Evolutionary conservation across 2,329 filamentous ascomycete genomes (phyloP).

Genomic region (Ciborinia camelliae): DNA sequence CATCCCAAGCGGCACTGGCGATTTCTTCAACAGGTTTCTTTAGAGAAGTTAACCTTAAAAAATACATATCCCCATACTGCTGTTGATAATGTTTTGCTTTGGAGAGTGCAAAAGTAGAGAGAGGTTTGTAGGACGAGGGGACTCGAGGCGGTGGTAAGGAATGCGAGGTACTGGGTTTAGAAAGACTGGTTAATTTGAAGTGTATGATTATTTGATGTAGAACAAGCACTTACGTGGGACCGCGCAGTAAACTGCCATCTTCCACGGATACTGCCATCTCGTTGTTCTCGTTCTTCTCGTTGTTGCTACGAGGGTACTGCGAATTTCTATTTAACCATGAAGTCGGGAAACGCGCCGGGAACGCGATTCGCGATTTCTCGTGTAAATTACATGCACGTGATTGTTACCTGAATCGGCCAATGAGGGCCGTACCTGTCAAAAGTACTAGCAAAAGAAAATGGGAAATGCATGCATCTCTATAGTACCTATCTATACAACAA

Average conservation of each 20-base stretch:
- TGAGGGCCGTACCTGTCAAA: too few species aligned
- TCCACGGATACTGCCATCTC: slow-evolving; percentile 10
- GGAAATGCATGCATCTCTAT: too few species aligned
- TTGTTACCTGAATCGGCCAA: not conserved
- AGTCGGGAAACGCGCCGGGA: not conserved
- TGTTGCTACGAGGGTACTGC: not conserved
- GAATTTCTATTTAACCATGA: slow-evolving; percentile 3
- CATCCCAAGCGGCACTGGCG: slow-evolving; percentile 73
- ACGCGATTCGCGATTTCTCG: slow-evolving; percentile 18
- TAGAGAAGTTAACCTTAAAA: slow-evolving; percentile 80
- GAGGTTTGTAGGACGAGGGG: slow-evolving; percentile 65
- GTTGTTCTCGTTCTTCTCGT: not conserved
- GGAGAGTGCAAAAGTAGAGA: slow-evolving; percentile 71
- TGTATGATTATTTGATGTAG: not conserved
- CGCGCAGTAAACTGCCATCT: slow-evolving; percentile 15
- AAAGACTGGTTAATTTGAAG: not conserved
- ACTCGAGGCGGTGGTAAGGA: slow-evolving; percentile 14
- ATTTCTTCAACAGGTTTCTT: slow-evolving; percentile 77
- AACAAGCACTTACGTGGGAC: slow-evolving; percentile 11
- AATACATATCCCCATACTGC: slow-evolving; percentile 98
- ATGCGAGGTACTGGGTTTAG: slow-evolving; percentile 4
- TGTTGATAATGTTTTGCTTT: slow-evolving; percentile 77
- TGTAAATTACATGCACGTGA: slow-evolving; percentile 19
- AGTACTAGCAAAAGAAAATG: too few species aligned
- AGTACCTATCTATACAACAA: too few species aligned